Evolutionary conservation across 345 rosid species (phyloP), one percentile per base, ranked within the genome.

Genomic region (Odontarrhena argentea): DNA sequence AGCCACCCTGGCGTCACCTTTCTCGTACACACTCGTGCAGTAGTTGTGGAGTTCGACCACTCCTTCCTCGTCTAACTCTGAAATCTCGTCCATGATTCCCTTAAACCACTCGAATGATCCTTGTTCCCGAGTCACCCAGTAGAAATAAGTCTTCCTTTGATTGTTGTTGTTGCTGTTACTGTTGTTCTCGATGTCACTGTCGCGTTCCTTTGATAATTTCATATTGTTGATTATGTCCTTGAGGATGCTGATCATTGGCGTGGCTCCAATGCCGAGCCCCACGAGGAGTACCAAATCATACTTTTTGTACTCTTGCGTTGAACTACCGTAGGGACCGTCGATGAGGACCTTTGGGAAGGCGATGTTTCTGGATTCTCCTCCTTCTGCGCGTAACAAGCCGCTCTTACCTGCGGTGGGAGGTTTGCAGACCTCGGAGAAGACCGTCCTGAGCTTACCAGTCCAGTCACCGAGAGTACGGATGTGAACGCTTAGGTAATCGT

Each of bases 21-120:
- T 94, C 70, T 92, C 98, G 59, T 87, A 92, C 62, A 92, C 98
- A 34, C 98, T 92, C 0, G 98, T 88, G 73, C 94, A 92, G 60
- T 92, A 92, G 58, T 88, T 92, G 43, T 92, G 96, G 1, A 92
- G 80, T 65, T 92, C 98, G 8, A 92, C 88, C 9, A 84, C 78
- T 2, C 73, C 74, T 71, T 76, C 79, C 60, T 92, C 87, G 36
- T 88, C 94, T 87, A 85, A 68, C 52, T 87, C 96, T 0, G 96
- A 81, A n/a, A 88, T 92, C 74, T 92, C 98, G 25, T 88, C 77
- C 98, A 92, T 92, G 28, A 92, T 82, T 51, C 94, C 96, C 67
- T 88, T 92, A 73, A 92, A 92, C 98, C 98, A 92, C 54, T 92
- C 96, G 69, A 88, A 92, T 3, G 98, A 92, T 9, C 98, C 98